Evolutionary conservation across 768 basidiomycete genomes (phyloP).

Genomic region (Kwoniella sp.): DNA sequence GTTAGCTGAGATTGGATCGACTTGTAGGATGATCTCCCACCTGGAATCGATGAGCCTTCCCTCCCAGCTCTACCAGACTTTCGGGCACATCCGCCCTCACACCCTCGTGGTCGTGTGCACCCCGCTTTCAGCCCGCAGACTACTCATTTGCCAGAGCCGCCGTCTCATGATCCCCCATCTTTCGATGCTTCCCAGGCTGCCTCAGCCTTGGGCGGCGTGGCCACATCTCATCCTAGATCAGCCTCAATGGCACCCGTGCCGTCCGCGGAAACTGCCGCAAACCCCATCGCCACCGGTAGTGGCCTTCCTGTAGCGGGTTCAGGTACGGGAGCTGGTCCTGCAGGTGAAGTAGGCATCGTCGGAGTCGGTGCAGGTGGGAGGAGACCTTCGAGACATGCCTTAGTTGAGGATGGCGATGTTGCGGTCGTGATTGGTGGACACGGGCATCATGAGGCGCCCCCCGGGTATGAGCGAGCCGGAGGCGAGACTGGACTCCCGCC

Average conservation of each 20-base stretch:
- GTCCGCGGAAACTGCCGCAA: neutral
- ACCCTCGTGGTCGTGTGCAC: neutral
- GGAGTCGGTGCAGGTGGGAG: neutral
- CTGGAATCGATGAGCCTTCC: slow-evolving; percentile 55
- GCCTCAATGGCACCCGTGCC: neutral
- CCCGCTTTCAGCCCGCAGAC: slow-evolving; percentile 7
- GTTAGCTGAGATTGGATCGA: too few species aligned
- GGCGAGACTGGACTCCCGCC: slow-evolving; percentile 20
- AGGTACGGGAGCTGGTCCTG: too few species aligned
- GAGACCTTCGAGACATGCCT: slow-evolving; percentile 20
- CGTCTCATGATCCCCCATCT: slow-evolving; percentile 20
- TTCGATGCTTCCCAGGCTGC: slow-evolving; percentile 27
- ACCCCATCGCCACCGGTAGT: neutral
- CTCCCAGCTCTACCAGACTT: slow-evolving; percentile 50
- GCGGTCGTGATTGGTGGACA: neutral
- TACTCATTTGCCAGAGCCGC: slow-evolving; percentile 4
- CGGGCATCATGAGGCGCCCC: slow-evolving; percentile 19
- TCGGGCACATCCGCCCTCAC: slow-evolving; percentile 10
- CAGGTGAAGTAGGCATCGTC: too few species aligned
- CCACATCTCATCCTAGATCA: slow-evolving; percentile 15
- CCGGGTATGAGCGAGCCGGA: slow-evolving; percentile 21
- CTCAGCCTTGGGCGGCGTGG: slow-evolving; percentile 17
- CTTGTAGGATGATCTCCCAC: slow-evolving; percentile 52
- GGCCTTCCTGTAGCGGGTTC: too few species aligned
- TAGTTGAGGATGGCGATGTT: slow-evolving; percentile 16